These are phyloP conservation scores for Sphagnurus paluster DNA, from an alignment of 1,284 basidiomycete species.

Conservation along the genomic window DNA sequence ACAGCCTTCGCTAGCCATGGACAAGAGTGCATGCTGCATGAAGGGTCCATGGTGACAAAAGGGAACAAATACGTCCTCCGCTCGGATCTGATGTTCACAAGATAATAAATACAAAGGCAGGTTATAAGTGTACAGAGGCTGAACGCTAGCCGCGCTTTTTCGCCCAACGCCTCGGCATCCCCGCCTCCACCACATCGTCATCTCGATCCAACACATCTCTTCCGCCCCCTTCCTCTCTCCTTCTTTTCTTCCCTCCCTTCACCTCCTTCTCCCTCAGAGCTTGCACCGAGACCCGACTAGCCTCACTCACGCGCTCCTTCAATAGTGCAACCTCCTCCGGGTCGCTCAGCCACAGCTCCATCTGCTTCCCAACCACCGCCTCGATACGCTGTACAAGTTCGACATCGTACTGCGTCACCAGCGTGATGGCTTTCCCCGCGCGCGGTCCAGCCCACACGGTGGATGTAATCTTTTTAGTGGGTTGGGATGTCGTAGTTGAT, in stretches of 20 bases:
- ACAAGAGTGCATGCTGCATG: slow-evolving; percentile 75
- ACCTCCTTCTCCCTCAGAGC: slow-evolving; percentile 73
- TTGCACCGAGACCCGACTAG: slow-evolving; percentile 77
- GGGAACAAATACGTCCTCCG: slow-evolving; percentile 80
- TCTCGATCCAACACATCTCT: slow-evolving; percentile 81
- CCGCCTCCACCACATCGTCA: slow-evolving; percentile 84
- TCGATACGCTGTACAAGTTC: slow-evolving; percentile 96
- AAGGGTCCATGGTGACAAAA: slow-evolving; percentile 65
- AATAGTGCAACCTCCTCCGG: slow-evolving; percentile 89
- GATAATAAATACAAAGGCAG: slow-evolving; percentile 20
- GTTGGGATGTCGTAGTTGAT: slow-evolving; percentile 99
- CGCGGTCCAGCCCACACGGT: slow-evolving; percentile 98
- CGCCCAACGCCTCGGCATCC: slow-evolving; percentile 58
- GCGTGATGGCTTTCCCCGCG: slow-evolving; percentile 92
- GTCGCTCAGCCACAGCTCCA: slow-evolving; percentile 90
- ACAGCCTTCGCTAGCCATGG: slow-evolving; percentile 53
- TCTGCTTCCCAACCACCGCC: slow-evolving; percentile 88
- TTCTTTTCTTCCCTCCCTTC: slow-evolving; percentile 56
- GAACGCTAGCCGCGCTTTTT: slow-evolving; percentile 32
- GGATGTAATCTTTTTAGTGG: slow-evolving; percentile 99
- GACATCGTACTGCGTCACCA: slow-evolving; percentile 98
- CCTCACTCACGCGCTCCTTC: slow-evolving; percentile 89
- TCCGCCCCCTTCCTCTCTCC: slow-evolving; percentile 44
- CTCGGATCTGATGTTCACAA: slow-evolving; percentile 73
- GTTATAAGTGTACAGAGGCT: background rate